Base-by-base conservation (phyloP, 2,329 filamentous ascomycete species). In the Achaetomium macrosporum region DNA sequence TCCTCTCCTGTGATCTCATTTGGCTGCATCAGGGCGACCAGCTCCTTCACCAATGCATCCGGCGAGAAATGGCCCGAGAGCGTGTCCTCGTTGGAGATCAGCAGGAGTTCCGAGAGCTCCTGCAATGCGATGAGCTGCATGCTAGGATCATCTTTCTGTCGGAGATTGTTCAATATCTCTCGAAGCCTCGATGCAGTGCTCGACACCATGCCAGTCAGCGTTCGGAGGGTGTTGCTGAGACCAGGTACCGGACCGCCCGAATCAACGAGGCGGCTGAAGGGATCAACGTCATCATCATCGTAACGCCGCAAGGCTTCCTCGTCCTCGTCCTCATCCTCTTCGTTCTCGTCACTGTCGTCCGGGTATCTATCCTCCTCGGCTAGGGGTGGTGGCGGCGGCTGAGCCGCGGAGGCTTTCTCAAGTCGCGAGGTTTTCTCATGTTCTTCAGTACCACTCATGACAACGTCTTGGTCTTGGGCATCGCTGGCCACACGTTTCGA, bases 61-160 rank as follows among this genome's bases (percentile, higher is more conserved):
- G 93, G 90, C 1, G 89, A 89, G 68, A 99, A 97, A 65, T 96
- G 90, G 5, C 93, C 93, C 1, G 92, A 89, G 11, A 99, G 78
- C 60, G 95, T 96, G 66, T 99, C 93, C 71, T 99, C 93, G 61
- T 93, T 97, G 11, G 92, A 96, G 36, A 99, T 88, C 30, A 99
- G 76, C 5, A 99, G 76, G 50, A 97, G 85, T 69, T 99, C 91
- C 0, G 92, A 96, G 7, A 99, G 76, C 62, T 97, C 92, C 69
- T 95, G 89, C 30, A 99, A 74, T 29, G 92, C 93, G 64, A 96
- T 90, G 60, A 96, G 77, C 72, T 99, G 95, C 37, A 93, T 73
- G 0, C 90, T 91, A 6, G 85, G 82, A 59, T 96, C 90, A 43
- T 92, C 88, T 66, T 91, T 92, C 63, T 88, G 84, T 59, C 86